A percentile compares a stretch with the other conserved stretches of the same genome.
Conservation (phyloP, 2,329 filamentous ascomycete genomes). For the Colletotrichum incanum region DNA sequence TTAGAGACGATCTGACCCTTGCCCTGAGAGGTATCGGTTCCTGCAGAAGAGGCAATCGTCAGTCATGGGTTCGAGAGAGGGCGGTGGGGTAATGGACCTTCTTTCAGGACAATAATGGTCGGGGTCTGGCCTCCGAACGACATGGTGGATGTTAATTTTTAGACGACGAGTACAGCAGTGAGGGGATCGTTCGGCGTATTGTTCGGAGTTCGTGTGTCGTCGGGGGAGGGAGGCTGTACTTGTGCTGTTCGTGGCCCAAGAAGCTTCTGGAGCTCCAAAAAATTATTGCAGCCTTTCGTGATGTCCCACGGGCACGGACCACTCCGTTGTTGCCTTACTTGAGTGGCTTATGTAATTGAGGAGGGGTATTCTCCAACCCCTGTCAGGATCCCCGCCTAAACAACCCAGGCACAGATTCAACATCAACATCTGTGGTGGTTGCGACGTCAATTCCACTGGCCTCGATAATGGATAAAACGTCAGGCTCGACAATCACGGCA, state of each 20-base stretch:
- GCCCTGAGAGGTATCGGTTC: slow-evolving; percentile 97
- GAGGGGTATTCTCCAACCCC: slow-evolving; percentile 33
- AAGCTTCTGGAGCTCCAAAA: slow-evolving; percentile 64
- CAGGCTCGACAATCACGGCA: no score
- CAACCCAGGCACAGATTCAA: neutral
- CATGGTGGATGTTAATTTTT: slow-evolving; percentile 69
- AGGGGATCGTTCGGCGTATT: neutral
- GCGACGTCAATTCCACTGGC: no score
- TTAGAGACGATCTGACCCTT: slow-evolving; percentile 97
- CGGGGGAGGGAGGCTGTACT: slow-evolving; percentile 31
- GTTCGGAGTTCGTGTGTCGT: slow-evolving; percentile 31
- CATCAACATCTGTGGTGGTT: neutral
- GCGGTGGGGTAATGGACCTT: slow-evolving; percentile 77
- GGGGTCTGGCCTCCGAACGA: slow-evolving; percentile 98
- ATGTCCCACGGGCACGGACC: slow-evolving; percentile 45
- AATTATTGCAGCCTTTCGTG: slow-evolving; percentile 64
- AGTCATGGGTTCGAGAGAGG: slow-evolving; percentile 44
- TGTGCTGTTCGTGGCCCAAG: slow-evolving; percentile 48
- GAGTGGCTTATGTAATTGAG: slow-evolving; percentile 42
- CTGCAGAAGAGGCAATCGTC: slow-evolving; percentile 62
- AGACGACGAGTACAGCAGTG: slow-evolving; percentile 15
- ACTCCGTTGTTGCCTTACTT: slow-evolving; percentile 38
- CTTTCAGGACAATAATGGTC: slow-evolving; percentile 97
- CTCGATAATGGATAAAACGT: no score
- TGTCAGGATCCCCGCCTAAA: slow-evolving; percentile 15